Percentiles rank a stretch among this genome's conserved stretches.
These are phyloP conservation scores for Uncinocarpus reesii DNA, from an alignment of 2,329 filamentous ascomycete genomes.

Conservation along the genomic window DNA sequence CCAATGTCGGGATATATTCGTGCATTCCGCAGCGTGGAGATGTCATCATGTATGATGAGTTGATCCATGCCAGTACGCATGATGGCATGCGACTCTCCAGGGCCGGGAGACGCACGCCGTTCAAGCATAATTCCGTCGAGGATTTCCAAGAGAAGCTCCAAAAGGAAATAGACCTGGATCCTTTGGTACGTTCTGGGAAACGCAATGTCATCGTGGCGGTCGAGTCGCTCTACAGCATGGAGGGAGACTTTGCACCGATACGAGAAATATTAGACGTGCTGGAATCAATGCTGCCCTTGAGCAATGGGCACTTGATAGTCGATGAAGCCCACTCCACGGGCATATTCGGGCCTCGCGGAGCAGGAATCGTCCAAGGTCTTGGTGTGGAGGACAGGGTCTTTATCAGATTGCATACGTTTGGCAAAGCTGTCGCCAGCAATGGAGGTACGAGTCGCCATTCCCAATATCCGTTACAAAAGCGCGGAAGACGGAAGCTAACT, in stretches of 20 bases:
- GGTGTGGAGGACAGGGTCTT: constrained; percentile 44
- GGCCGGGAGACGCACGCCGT: constrained; percentile 38
- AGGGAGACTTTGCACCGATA: constrained; percentile 62
- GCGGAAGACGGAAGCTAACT: constrained; percentile 17
- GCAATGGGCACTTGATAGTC: constrained; percentile 48
- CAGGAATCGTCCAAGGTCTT: constrained; percentile 41
- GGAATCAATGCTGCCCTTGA: constrained; percentile 44
- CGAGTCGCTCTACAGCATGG: constrained; percentile 72
- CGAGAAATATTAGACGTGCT: constrained; percentile 49
- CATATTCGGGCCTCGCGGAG: constrained; percentile 41
- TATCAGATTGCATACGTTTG: constrained; percentile 43
- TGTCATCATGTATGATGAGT: constrained; percentile 59
- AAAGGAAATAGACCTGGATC: constrained; percentile 25
- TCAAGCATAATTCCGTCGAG: constrained; percentile 40
- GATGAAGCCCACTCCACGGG: constrained; percentile 50
- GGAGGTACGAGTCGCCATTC: constrained; percentile 47
- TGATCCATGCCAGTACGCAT: constrained; percentile 67
- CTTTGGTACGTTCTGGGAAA: constrained; percentile 28
- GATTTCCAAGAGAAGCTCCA: constrained; percentile 33
- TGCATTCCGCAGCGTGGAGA: constrained; percentile 52
- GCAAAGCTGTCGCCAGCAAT: constrained; percentile 49
- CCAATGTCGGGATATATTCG: constrained; percentile 54
- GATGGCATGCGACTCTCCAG: constrained; percentile 63
- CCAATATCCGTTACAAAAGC: background rate
- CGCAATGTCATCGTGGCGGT: constrained; percentile 57